A percentile compares a stretch with the other conserved stretches of the same genome.
These are phyloP conservation scores for Larix sibirica DNA, from an alignment of 83 land plant genomes.

Conservation along the genomic window DNA sequence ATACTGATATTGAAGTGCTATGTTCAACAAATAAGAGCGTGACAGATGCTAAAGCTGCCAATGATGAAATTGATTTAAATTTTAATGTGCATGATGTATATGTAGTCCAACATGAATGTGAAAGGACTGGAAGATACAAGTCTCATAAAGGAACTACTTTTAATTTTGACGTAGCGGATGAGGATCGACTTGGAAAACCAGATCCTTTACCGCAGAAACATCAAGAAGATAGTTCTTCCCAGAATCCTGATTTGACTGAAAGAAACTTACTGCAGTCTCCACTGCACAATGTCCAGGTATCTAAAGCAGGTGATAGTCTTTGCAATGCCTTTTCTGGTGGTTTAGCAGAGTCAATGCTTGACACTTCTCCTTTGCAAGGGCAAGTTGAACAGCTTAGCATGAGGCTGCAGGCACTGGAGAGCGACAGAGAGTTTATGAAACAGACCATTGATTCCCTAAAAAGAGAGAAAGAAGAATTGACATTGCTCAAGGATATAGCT, in stretches of 20 bases:
- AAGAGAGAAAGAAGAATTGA: slow-evolving; percentile 59
- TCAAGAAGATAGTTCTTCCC: background rate
- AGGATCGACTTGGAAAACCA: slow-evolving; percentile 25
- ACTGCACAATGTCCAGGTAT: background rate
- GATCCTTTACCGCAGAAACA: slow-evolving; percentile 14
- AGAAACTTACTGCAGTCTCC: slow-evolving; percentile 6
- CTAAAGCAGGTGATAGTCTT: slow-evolving; percentile 10
- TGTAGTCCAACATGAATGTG: slow-evolving; percentile 29
- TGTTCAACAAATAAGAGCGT: background rate
- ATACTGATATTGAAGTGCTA: background rate
- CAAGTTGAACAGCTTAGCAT: slow-evolving; percentile 53
- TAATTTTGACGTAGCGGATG: slow-evolving; percentile 13
- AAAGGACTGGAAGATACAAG: background rate
- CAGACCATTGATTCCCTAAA: slow-evolving; percentile 48
- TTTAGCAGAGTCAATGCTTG: slow-evolving; percentile 9
- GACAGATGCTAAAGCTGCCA: background rate
- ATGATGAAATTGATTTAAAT: background rate
- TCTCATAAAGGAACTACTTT: background rate
- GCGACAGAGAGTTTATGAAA: slow-evolving; percentile 72
- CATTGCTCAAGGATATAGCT: slow-evolving; percentile 62
- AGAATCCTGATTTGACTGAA: slow-evolving; percentile 10
- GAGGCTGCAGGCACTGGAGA: slow-evolving; percentile 73
- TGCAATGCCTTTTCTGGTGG: background rate
- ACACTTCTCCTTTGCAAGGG: slow-evolving; percentile 21
- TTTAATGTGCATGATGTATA: slow-evolving; percentile 33